Percentiles rank a stretch among this genome's conserved stretches.
phyloP scores from a whole-genome alignment of 2,329 filamentous ascomycete genomes.

The Geosmithia putterillii region DNA sequence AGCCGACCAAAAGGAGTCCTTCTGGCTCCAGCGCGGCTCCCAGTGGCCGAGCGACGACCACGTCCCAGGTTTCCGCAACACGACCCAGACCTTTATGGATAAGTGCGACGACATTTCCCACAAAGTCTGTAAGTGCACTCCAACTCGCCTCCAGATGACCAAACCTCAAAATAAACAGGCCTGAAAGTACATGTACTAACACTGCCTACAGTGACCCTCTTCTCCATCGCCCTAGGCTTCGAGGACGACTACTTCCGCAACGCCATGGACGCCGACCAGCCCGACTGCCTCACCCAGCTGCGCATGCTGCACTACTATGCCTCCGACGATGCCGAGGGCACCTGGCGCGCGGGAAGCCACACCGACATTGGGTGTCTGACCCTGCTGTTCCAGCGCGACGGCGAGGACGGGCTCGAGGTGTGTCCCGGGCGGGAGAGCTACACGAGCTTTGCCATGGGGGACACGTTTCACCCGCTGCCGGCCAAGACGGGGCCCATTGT shows the following conservation, averaged over 20 bases:
- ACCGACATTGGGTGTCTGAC: constrained; percentile 40
- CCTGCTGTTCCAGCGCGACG: constrained; percentile 36
- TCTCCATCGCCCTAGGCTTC: constrained; percentile 35
- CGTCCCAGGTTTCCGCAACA: constrained; percentile 23
- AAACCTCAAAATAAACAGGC: background rate
- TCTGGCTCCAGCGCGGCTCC: constrained; percentile 37
- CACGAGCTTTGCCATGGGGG: constrained; percentile 34
- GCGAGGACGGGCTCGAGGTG: constrained; percentile 38
- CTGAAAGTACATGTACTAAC: background rate
- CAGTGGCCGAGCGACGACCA: constrained; percentile 31
- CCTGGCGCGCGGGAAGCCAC: constrained; percentile 38
- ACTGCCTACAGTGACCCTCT: constrained; percentile 24
- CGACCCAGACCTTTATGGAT: constrained; percentile 31
- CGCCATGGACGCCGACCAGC: constrained; percentile 28
- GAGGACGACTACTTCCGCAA: constrained; percentile 34
- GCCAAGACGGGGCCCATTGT: constrained; percentile 26
- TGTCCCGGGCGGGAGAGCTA: constrained; percentile 38
- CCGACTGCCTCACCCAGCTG: constrained; percentile 34
- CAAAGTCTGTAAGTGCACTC: constrained; percentile 20
- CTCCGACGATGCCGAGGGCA: constrained; percentile 8
- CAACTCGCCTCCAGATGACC: background rate
- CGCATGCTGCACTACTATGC: constrained; percentile 35
- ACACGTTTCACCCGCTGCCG: constrained; percentile 38
- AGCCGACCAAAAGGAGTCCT: constrained; percentile 38
- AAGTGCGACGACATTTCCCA: constrained; percentile 32